Percentiles rank a stretch among this genome's conserved stretches.
phyloP scores from a whole-genome alignment of 2,329 filamentous ascomycete species.

The Amauroascus niger region DNA sequence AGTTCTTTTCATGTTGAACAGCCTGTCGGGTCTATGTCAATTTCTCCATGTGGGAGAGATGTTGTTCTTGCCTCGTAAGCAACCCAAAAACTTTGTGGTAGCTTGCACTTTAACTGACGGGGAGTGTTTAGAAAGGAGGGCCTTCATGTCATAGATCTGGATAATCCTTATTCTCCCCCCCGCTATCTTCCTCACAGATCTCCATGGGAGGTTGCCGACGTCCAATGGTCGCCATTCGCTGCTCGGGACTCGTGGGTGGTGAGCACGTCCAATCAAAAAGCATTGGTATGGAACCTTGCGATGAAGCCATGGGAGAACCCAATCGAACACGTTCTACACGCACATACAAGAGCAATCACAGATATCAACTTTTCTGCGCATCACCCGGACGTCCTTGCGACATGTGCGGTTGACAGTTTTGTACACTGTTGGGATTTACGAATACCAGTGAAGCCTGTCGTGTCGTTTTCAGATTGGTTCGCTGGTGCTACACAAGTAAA shows the following conservation, averaged over 20 bases:
- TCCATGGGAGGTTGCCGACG: conserved; percentile 91
- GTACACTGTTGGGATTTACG: conserved; percentile 89
- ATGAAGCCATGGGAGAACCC: conserved; percentile 61
- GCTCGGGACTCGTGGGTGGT: conserved; percentile 85
- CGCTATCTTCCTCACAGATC: conserved; percentile 75
- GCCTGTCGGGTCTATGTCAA: conserved; percentile 77
- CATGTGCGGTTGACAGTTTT: conserved; percentile 85
- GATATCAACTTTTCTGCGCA: conserved; percentile 95
- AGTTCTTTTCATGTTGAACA: conserved; percentile 73
- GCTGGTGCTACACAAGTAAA: conserved; percentile 92
- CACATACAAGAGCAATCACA: conserved; percentile 78
- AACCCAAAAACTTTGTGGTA: conserved; percentile 3
- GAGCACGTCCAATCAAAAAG: conserved; percentile 89
- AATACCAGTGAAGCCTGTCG: conserved; percentile 58
- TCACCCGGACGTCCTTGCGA: conserved; percentile 78
- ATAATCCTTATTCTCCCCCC: conserved; percentile 78
- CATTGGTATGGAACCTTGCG: conserved; percentile 85
- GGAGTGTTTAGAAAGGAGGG: conserved; percentile 56
- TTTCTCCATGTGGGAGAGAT: conserved; percentile 83
- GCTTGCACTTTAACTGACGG: conserved; percentile 13
- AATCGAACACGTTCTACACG: conserved; percentile 80
- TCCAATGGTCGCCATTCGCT: conserved; percentile 93
- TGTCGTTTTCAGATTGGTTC: conserved; percentile 86
- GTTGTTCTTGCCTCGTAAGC: conserved; percentile 70
- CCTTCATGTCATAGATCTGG: conserved; percentile 82